These are phyloP conservation scores for Cystobasidium sp. DNA, from an alignment of 1,284 basidiomycete species.

Conservation along the genomic window DNA sequence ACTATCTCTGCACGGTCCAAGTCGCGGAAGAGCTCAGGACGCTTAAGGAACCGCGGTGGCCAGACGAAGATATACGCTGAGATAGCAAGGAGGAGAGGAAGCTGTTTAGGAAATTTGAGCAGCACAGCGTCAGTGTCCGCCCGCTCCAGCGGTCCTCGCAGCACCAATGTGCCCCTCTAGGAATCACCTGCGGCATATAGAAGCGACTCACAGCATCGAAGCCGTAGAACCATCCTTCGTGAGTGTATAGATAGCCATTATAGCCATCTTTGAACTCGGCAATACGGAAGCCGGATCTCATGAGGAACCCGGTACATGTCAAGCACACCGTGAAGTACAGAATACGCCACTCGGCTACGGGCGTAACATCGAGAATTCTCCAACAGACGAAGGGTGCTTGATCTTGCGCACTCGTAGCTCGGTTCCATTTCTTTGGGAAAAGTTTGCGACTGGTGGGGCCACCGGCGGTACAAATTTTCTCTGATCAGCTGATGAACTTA, in stretches of 20 bases:
- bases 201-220: constrained; percentile 20
- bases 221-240: constrained; percentile 33
- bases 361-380: constrained; percentile 9
- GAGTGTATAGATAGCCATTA: constrained; percentile 20
- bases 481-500: no score
- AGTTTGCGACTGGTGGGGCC: neutral
- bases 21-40: constrained; percentile 25
- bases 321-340: constrained; percentile 18
- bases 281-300: constrained; percentile 24
- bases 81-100: constrained; percentile 12
- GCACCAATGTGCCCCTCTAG: no score
- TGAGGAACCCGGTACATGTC: constrained; percentile 29
- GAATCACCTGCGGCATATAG: neutral
- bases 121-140: no score
- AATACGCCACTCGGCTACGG: constrained; percentile 28
- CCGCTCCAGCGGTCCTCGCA: no score
- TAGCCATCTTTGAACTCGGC: constrained; percentile 38
- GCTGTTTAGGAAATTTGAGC: neutral
- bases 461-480: neutral
- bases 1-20: neutral
- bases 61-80: constrained; percentile 29
- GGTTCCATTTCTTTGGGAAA: constrained; percentile 31
- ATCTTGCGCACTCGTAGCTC: constrained; percentile 5
- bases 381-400: neutral
- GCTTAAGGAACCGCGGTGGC: constrained; percentile 35